Base-by-base conservation (phyloP, 2,329 filamentous ascomycete genomes). In the Arthroderma sp. region DNA sequence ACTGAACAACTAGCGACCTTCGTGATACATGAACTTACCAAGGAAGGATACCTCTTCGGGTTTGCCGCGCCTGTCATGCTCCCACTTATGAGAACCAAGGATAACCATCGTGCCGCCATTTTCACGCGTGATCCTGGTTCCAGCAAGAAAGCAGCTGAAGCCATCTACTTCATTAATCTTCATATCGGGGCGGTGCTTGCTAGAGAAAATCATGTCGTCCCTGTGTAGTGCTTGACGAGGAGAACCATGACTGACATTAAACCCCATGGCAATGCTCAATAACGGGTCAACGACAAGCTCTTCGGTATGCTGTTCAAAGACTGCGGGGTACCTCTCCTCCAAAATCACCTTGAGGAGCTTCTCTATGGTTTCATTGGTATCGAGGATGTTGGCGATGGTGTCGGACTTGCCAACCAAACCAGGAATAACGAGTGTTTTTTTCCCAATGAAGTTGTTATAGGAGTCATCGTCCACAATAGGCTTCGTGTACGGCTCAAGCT, bases 151-250 rank as follows among this genome's bases (percentile, higher is more conserved):
- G 31, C 51, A 54, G 28, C 51, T 54, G 31, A 54, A 54, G 8
- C 51, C 51, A 31, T 54, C 51, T 17, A 54, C 51, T 54, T 54
- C 51, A 38, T 54, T 54, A 17, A 54, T 54, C 9, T 54, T 54
- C 51, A 54, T 54, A 28, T 54, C 31, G 2, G 51, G 51, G 8
- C 19, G 51, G 51, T 54, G 51, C n/a, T 28, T 54, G 28, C 51
- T 54, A 17, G 51, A 54, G 28, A 54, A 54, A 23, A 54, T 37
- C 51, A 54, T 54, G 51, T 54, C 51, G n/a, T 54, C 51, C 31
- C 51, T 19, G 17, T 54, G 51, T 17, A 54, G 17, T 3, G 51
- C 51, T 21, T 54, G 51, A 13, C 33, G 51, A 15, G 51, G 51
- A 28, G 51, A 54, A 8, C 51, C 51, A 6, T 38, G 51, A 6